phyloP scores from a whole-genome alignment of 371 early-diverging fungal genomes.

The Mortierella sp. region DNA sequence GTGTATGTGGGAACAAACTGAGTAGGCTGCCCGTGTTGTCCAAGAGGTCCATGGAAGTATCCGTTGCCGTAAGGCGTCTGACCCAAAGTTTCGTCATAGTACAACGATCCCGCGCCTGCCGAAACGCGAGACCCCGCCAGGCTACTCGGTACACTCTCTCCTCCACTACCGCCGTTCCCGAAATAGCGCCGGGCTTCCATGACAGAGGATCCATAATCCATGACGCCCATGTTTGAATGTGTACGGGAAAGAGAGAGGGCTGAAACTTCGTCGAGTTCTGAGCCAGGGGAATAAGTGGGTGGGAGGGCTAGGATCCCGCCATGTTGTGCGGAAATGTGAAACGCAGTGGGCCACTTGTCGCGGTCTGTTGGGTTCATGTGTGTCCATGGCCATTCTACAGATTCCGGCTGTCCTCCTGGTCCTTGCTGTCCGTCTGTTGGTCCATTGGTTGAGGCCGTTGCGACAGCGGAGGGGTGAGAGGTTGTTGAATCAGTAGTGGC shows the following conservation, averaged over 20 bases:
- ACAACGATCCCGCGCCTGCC: not conserved
- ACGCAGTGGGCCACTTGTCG: not conserved
- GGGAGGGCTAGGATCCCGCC: not conserved
- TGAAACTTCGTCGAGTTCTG: conserved; percentile 9
- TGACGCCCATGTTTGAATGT: not conserved
- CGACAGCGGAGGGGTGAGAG: no score
- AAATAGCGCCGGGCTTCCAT: not conserved
- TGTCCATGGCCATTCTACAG: conserved; percentile 2
- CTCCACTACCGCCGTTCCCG: not conserved
- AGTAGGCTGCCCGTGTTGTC: not conserved
- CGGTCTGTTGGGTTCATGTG: conserved; percentile 9
- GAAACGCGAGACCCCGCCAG: conserved; percentile 7
- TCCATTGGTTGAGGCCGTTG: not conserved
- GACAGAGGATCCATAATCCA: not conserved
- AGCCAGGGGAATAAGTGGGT: conserved; percentile 1
- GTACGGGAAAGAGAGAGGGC: not conserved
- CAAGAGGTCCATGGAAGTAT: not conserved
- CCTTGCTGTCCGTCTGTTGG: not conserved
- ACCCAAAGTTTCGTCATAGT: conserved; percentile 9
- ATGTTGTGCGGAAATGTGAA: not conserved
- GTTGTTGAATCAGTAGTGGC: not conserved
- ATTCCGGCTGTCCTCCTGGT: not conserved
- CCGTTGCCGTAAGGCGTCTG: conserved; percentile 17
- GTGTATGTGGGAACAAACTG: not conserved
- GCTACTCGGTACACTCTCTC: conserved; percentile 10